A percentile compares a stretch with the other conserved stretches of the same genome.
phyloP scores from a whole-genome alignment of 805 yeast species.

The Saccharomycopsis sp. region DNA sequence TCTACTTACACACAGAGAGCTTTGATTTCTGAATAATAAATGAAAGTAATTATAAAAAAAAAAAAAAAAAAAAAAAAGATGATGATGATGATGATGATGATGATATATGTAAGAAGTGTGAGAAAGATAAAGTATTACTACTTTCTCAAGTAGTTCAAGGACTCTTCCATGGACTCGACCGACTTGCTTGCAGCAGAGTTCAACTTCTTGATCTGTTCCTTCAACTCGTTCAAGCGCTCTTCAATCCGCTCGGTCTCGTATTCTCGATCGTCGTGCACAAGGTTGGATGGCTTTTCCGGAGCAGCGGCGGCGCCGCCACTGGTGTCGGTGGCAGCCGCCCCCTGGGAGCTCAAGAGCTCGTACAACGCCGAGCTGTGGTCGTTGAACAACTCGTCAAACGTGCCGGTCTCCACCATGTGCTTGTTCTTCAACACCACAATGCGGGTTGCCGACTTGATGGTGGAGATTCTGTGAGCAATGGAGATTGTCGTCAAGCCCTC shows the following conservation, averaged over 20 bases:
- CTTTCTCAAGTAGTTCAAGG: constrained; percentile 8
- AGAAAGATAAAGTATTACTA: neutral
- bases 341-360: constrained; percentile 27
- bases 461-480: constrained; percentile 85
- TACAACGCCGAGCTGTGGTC: constrained; percentile 31
- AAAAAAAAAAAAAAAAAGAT: neutral
- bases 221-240: constrained; percentile 5
- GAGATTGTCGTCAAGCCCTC: constrained; percentile 69
- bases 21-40: constrained; percentile 36
- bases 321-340: neutral
- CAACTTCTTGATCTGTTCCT: constrained; percentile 5
- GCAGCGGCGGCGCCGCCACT: too few relatives aligned
- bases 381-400: constrained; percentile 42
- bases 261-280: constrained; percentile 15
- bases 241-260: constrained; percentile 11
- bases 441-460: constrained; percentile 74
- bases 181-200: constrained; percentile 9
- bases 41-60: too few relatives aligned
- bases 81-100: neutral
- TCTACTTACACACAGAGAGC: constrained; percentile 42
- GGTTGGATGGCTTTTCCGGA: neutral
- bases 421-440: constrained; percentile 74
- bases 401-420: constrained; percentile 63
- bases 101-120: too few relatives aligned
- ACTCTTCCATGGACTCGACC: constrained; percentile 11